Conservation (phyloP, 768 basidiomycete genomes). For the Mycena capillaripes region DNA sequence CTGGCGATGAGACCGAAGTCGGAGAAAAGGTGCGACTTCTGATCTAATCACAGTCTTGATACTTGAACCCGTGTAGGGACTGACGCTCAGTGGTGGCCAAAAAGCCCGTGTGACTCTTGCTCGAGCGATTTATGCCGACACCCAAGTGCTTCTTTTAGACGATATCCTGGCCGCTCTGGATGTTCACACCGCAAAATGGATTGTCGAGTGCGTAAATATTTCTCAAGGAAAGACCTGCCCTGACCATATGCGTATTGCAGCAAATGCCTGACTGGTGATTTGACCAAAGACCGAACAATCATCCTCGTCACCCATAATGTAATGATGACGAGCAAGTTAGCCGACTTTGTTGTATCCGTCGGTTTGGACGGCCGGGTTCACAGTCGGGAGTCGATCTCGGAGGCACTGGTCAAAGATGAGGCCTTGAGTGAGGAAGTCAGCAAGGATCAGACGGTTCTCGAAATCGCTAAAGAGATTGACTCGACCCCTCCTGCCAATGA, state of each 20-base stretch:
- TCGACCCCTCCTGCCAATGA: constrained; percentile 29
- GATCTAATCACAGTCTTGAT: constrained; percentile 38
- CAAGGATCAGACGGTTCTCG: constrained; percentile 45
- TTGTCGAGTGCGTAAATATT: constrained; percentile 61
- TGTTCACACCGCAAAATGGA: constrained; percentile 85
- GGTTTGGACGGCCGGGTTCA: constrained; percentile 67
- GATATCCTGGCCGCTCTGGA: constrained; percentile 79
- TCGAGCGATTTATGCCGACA: constrained; percentile 61
- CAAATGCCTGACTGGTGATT: constrained; percentile 87
- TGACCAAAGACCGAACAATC: constrained; percentile 85
- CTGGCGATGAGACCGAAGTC: constrained; percentile 78
- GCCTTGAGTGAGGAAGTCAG: constrained; percentile 47
- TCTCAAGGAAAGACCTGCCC: background rate
- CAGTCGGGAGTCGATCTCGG: constrained; percentile 63
- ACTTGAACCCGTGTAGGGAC: background rate
- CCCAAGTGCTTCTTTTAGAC: constrained; percentile 78
- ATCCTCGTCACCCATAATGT: constrained; percentile 74
- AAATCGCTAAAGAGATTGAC: constrained; percentile 44
- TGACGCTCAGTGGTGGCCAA: constrained; percentile 56
- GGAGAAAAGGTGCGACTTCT: constrained; percentile 72
- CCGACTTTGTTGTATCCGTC: constrained; percentile 73
- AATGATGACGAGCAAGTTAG: constrained; percentile 64
- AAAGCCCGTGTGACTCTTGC: constrained; percentile 62
- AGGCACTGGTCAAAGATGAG: constrained; percentile 58
- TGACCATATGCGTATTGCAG: background rate